phyloP scores from a whole-genome alignment of 225 moss, liverwort and hornwort genomes.

The Neckera pumila region DNA sequence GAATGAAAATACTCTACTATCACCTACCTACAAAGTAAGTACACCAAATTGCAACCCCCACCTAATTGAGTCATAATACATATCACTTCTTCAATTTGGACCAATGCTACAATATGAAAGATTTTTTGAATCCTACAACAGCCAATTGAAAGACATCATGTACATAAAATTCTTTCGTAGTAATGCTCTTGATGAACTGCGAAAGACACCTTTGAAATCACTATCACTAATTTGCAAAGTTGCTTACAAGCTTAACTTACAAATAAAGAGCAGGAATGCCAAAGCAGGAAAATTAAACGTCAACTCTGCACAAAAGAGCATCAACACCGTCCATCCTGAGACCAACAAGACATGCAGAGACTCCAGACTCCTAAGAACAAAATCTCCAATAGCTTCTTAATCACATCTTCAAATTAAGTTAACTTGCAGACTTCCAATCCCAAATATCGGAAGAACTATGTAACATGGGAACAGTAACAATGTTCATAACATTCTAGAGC shows the following conservation, averaged over 20 bases:
- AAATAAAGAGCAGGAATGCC: background rate
- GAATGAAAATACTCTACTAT: background rate
- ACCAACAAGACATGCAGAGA: background rate
- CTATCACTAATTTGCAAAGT: background rate
- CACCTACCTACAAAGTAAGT: background rate
- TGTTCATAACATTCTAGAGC: background rate
- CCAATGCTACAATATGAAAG: too few relatives aligned
- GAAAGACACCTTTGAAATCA: background rate
- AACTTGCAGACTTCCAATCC: background rate
- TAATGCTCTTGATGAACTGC: background rate
- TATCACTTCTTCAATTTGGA: too few relatives aligned
- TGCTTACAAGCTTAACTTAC: too few relatives aligned
- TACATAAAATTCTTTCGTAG: too few relatives aligned
- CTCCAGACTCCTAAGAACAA: background rate
- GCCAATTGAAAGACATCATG: background rate
- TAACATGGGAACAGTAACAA: background rate
- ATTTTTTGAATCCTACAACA: background rate
- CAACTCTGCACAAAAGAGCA: background rate
- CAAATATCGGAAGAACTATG: background rate
- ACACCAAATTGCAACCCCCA: too few relatives aligned
- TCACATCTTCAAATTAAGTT: background rate
- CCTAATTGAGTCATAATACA: too few relatives aligned
- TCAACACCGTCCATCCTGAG: background rate
- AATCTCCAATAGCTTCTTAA: background rate
- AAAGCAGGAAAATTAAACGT: background rate